These are phyloP conservation scores for Colletotrichum sp. DNA, from an alignment of 2,329 filamentous ascomycete genomes.

Conservation along the genomic window DNA sequence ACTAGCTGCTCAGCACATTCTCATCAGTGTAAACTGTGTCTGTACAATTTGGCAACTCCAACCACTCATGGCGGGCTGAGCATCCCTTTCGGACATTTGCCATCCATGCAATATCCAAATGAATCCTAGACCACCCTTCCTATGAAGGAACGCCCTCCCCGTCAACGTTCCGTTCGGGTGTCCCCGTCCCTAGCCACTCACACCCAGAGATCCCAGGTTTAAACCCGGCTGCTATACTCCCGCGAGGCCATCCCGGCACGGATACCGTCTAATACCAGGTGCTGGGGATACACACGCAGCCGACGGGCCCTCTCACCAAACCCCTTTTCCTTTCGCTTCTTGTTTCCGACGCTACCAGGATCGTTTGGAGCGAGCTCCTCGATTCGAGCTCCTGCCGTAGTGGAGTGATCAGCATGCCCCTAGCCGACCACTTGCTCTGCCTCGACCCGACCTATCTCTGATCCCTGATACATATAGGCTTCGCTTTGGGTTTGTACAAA, in stretches of 20 bases:
- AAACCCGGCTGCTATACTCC: not conserved
- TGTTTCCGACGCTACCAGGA: not conserved
- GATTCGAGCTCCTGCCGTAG: not conserved
- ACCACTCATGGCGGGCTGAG: not conserved
- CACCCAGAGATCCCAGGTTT: not conserved
- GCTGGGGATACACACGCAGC: not conserved
- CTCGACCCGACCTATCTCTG: not conserved
- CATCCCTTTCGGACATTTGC: not conserved
- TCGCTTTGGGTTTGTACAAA: not conserved
- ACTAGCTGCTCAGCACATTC: not conserved
- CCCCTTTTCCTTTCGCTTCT: not conserved
- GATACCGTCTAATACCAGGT: not conserved
- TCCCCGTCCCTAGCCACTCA: not conserved
- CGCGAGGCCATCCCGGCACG: constrained; percentile 1
- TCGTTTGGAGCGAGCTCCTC: not conserved
- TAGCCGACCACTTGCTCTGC: not conserved
- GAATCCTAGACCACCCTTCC: not conserved
- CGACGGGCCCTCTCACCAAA: not conserved
- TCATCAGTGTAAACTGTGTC: not conserved
- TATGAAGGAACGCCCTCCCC: not conserved
- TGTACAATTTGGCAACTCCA: not conserved
- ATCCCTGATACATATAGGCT: constrained; percentile 5
- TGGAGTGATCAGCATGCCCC: constrained; percentile 6
- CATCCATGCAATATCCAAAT: not conserved
- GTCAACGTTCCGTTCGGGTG: not conserved